phyloP scores from a whole-genome alignment of 345 rosid species.

The Psidium guajava region DNA sequence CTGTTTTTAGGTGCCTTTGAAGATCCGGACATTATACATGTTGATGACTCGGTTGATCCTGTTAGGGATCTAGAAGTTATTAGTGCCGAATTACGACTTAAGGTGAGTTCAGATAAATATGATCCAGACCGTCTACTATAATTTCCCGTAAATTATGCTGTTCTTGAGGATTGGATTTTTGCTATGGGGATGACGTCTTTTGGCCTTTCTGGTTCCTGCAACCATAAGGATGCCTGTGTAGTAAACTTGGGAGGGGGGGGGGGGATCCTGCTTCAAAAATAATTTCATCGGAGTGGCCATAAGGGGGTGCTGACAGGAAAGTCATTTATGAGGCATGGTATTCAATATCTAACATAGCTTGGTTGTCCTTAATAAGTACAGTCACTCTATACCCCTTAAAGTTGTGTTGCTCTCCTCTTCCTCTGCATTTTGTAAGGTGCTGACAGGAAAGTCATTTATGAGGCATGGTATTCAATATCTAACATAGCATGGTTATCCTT shows the following conservation, averaged over 20 bases:
- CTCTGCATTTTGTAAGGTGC: too few species aligned
- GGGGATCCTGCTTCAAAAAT: neutral
- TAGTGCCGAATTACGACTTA: conserved; percentile 66
- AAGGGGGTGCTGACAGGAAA: neutral
- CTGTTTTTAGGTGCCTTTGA: conserved; percentile 74
- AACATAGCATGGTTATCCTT: too few species aligned
- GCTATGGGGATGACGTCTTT: neutral
- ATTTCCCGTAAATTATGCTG: neutral
- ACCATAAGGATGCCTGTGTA: neutral
- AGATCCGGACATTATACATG: conserved; percentile 92
- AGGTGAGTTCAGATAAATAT: conserved; percentile 27
- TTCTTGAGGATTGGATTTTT: neutral
- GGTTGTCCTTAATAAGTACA: neutral
- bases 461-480: too few species aligned
- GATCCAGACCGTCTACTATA: neutral
- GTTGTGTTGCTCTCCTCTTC: neutral
- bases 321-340: neutral
- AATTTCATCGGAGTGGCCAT: neutral
- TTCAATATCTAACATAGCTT: neutral
- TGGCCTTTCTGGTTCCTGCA: neutral
- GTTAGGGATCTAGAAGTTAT: conserved; percentile 90
- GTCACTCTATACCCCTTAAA: neutral
- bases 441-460: too few species aligned
- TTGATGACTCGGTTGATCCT: conserved; percentile 88
- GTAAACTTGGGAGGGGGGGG: neutral